Evolutionary conservation across 768 basidiomycete genomes (phyloP), one percentile per base, ranked within the genome.

Genomic region (Gyrodon lividus): DNA sequence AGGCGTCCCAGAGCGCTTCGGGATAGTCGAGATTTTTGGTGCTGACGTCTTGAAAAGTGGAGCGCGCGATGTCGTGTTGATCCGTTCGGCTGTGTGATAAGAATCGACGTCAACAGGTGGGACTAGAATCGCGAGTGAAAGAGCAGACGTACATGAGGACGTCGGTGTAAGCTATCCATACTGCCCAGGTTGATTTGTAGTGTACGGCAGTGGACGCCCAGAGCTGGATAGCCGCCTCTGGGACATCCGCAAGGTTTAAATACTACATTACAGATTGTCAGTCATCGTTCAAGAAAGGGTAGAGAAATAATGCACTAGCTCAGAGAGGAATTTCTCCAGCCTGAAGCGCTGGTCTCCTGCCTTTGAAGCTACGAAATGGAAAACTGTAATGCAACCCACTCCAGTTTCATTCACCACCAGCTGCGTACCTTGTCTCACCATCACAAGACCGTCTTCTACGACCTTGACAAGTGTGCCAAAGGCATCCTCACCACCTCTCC

Each of bases 1-100:
- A 96, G 1, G 89, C 86, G 49, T 94, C 91, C 85, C 91, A 96
- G 7, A 98, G 73, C 9, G 86, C 88, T 68, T 99, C 96, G 0
- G 97, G 94, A 87, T 94, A 98, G 68, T 99, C 96, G 34, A 98
- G 60, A 44, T 86, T 81, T 65, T 87, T 88, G 39, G 75, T 73
- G 24, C 83, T 79, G 4, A 89, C 74, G 52, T 85, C 82, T 37
- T 73, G 69, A 66, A 91, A 96, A 6, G 82, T 71, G 20, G 77
- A 72, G 35, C 92, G 82, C 3, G 87, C 88, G 41, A 79, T 72
- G 14, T 82, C 77, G 46, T 82, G 71, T 57, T 72, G 73, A 51
- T 77, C 74, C 31, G 77, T 69, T 64, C 80, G 80, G 58, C 83
- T 84, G 58, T 20, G 42, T 30, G 39, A 20, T 24, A 34, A 20